Conservation (phyloP, 805 yeast species). For the Priceomyces haplophilus region DNA sequence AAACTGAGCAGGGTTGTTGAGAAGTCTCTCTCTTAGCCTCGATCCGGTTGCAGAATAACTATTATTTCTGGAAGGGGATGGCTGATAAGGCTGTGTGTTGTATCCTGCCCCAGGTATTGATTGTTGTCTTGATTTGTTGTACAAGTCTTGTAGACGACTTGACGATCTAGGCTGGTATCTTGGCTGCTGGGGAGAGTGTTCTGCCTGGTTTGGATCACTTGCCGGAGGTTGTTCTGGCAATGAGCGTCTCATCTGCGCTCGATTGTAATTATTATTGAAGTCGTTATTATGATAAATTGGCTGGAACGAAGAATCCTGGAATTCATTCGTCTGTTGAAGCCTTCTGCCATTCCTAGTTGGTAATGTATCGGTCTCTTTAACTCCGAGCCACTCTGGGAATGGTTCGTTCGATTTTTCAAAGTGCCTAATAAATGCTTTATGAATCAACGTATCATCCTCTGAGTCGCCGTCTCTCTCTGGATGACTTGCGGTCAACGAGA, state of each 20-base stretch:
- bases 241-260: slow-evolving; percentile 4
- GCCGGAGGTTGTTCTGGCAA: slow-evolving; percentile 4
- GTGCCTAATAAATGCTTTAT: slow-evolving; percentile 41
- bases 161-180: slow-evolving; percentile 31
- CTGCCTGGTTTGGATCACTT: slow-evolving; percentile 4
- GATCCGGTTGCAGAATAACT: slow-evolving; percentile 25
- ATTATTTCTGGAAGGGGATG: slow-evolving; percentile 22
- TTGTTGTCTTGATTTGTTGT: slow-evolving; percentile 39
- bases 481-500: slow-evolving; percentile 26
- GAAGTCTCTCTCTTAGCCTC: slow-evolving; percentile 29
- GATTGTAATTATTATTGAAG: slow-evolving; percentile 11
- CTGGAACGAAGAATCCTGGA: slow-evolving; percentile 15
- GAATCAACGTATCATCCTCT: slow-evolving; percentile 40
- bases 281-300: slow-evolving; percentile 25
- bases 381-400: slow-evolving; percentile 47
- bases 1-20: slow-evolving; percentile 12
- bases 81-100: slow-evolving; percentile 17
- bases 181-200: slow-evolving; percentile 5
- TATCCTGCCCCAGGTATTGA: slow-evolving; percentile 33
- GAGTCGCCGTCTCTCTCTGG: slow-evolving; percentile 38
- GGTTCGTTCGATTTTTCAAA: slow-evolving; percentile 29
- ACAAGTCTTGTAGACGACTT: slow-evolving; percentile 38
- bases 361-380: slow-evolving; percentile 10
- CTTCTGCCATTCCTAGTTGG: slow-evolving; percentile 1
- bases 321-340: slow-evolving; percentile 8